Evolutionary conservation across 1,139 yeast genomes (phyloP), one percentile per base, ranked within the genome.

Genomic region (Kluyveromyces marxianus): DNA sequence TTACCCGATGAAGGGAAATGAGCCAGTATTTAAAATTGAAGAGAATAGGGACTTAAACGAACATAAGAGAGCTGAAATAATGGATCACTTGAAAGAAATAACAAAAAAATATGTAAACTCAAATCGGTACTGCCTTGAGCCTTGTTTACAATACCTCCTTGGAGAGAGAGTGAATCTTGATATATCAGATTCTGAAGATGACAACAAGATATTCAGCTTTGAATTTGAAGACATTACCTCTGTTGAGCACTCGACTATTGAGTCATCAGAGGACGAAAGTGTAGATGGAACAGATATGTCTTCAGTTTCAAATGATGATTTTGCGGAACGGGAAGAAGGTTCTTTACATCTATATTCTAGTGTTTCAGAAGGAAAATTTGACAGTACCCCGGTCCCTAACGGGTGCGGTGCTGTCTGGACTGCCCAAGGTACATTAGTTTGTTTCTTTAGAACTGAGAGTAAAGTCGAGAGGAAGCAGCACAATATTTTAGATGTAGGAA

Each of bases 391-490:
- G 0, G 74, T 89, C 3, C 96, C 97, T 0, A 88, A 86, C 59
- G 95, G 92, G 3, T 89, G 96, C 69, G 96, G 97, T 7, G 96
- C 95, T 0, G 71, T 79, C 0, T 89, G 97, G 96, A 74, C 94
- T 0, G 75, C 79, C 14, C 75, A 79, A 2, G 97, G 97, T 0
- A 79, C 78, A 50, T 69, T 89, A 46, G 83, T 89, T 1, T 86
- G 96, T 59, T 89, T 90, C 57, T 88, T 87, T 65, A 76, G 81
- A n/a, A 80, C 83, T 0, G 77, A 77, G 47, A 61, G 60, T 14
- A 69, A 66, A 31, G 41, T 48, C n/a, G 68, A 68, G 14, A 57
- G 52, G 39, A 66, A 63, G 36, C 68, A 66, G 44, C 65, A 60
- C 34, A 60, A 69, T 29, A 56, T 66, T 30, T 58, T 71, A 21